Evolutionary conservation across 305 asterid species (phyloP).

Genomic region (Solanum hybrid): DNA sequence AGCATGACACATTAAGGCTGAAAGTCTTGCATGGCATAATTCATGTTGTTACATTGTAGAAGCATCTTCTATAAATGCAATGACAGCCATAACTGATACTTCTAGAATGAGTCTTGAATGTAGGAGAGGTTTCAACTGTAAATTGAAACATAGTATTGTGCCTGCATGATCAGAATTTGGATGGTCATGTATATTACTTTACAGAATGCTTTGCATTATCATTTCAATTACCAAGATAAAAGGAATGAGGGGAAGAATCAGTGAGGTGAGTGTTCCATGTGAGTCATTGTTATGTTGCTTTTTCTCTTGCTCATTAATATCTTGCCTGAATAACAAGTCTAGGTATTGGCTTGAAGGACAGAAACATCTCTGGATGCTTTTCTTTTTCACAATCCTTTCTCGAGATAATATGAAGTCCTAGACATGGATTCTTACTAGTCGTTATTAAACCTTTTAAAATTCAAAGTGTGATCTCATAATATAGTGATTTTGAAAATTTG

Average conservation of each 20-base stretch:
- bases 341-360: background rate
- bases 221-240: background rate
- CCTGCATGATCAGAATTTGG: background rate
- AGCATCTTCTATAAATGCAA: background rate
- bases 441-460: background rate
- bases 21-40: background rate
- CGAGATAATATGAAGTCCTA: background rate
- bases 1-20: background rate
- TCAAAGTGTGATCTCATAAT: background rate
- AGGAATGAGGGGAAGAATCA: background rate
- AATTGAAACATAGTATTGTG: background rate
- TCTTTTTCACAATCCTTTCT: background rate
- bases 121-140: background rate
- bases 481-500: background rate
- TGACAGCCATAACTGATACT: background rate
- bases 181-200: background rate
- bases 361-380: background rate
- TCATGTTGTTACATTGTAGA: background rate
- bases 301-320: background rate
- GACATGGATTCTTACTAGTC: background rate
- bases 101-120: background rate
- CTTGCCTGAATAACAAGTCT: background rate
- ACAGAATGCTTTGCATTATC: background rate
- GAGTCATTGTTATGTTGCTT: background rate
- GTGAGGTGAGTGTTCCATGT: background rate